Base-by-base conservation (phyloP, 2,329 filamentous ascomycete genomes). In the Xylaria sp. region DNA sequence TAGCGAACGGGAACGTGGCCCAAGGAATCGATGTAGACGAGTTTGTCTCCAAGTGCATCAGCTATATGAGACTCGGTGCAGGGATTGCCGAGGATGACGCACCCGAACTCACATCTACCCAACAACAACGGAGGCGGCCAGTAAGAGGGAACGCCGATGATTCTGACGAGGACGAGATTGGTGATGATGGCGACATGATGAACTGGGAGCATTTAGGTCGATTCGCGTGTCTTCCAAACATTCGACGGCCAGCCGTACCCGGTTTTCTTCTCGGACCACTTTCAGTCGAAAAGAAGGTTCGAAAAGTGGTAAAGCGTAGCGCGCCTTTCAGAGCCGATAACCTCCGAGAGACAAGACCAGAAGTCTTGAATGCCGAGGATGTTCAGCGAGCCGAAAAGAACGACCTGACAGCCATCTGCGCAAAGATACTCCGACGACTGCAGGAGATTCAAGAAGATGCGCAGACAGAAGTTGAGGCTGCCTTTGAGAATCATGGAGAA, bases 241-340 rank as follows among this genome's bases (percentile, higher is more conserved):
- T 92, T 69, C 83, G 86, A 27, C 89, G 95, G 12, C 94, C 95
- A 0, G 88, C 92, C 0, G 85, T 96, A 2, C 89, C 93, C 0
- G 91, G 93, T 1, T 97, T 98, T 75, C 86, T 99, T 6, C 88
- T 98, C 0, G 95, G 96, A 0, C 95, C 95, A 0, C 83, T 98
- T 1, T 97, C 94, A 0, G 88, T 97, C 0, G 92, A 98, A 79
- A 98, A 97, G 79, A 93, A 93, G 76, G 84, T 87, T 8, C 90
- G 94, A 16, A 90, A 90, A 72, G 81, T 90, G 23, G 87, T 88
- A 4, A 91, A 93, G 76, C 88, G 94, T 48, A 90, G 87, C 75
- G 92, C 90, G 0, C 87, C 89, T 0, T 88, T 95, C 71, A 88
- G 90, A 65, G 88, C 90, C 5, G 88, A 91, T 65, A 89, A 90